Conservation (phyloP, 208 protist genomes). For the Strigomonas galati region DNA sequence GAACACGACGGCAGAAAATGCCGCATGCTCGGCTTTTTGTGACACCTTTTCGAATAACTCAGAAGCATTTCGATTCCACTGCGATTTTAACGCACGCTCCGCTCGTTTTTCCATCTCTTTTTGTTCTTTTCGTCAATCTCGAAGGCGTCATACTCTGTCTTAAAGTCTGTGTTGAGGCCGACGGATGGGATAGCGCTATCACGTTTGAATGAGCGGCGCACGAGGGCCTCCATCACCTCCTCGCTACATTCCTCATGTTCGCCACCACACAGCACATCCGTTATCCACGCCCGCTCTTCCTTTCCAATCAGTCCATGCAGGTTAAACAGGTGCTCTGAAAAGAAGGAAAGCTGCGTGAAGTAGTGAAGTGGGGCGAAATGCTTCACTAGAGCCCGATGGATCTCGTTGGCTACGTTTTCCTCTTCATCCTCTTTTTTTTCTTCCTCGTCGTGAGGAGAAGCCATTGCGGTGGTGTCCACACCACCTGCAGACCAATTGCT, state of each 20-base stretch:
- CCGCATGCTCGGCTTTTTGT: background rate
- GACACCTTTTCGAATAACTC: background rate
- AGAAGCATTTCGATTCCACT: background rate
- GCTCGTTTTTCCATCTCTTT: slow-evolving; percentile 29
- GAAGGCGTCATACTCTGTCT: slow-evolving; percentile 53
- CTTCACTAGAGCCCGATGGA: background rate
- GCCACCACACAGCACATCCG: slow-evolving; percentile 24
- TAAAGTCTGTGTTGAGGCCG: slow-evolving; percentile 19
- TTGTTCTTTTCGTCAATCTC: slow-evolving; percentile 64
- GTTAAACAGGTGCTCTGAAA: slow-evolving; percentile 48
- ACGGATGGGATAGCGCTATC: slow-evolving; percentile 46
- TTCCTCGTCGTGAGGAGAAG: no score
- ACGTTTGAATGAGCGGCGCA: slow-evolving; percentile 68
- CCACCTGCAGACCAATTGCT: no score
- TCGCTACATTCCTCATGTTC: slow-evolving; percentile 7
- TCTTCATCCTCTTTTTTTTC: slow-evolving; percentile 9
- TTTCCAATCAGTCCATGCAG: slow-evolving; percentile 37
- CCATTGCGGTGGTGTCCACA: no score
- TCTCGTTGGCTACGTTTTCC: background rate
- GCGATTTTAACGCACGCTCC: slow-evolving; percentile 20
- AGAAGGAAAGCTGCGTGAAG: slow-evolving; percentile 37
- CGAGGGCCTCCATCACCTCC: slow-evolving; percentile 29
- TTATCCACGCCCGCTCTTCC: slow-evolving; percentile 51
- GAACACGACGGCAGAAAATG: background rate
- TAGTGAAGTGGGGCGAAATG: slow-evolving; percentile 24